Evolutionary conservation across 192 early-diverging fungal genomes (phyloP).

Genomic region (Backusella liffmaniae): DNA sequence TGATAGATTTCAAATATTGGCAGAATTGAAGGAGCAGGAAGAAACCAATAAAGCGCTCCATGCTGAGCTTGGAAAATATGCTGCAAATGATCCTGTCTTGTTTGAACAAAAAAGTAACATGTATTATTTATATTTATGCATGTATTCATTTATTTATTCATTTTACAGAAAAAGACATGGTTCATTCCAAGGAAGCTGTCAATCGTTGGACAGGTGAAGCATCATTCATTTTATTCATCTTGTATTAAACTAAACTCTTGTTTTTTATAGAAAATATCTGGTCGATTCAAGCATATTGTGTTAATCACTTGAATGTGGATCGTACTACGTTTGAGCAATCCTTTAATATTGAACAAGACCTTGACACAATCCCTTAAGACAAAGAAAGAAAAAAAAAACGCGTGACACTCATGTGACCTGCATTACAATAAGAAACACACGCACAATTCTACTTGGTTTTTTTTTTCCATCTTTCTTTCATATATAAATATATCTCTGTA

Average conservation of each 20-base stretch:
- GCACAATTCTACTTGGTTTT: too few relatives aligned
- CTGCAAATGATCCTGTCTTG: conserved; percentile 76
- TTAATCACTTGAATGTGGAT: conserved; percentile 67
- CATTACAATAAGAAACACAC: not conserved
- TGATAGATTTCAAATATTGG: not conserved
- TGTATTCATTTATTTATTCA: not conserved
- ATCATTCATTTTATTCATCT: not conserved
- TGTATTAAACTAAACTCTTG: not conserved
- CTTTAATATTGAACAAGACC: conserved; percentile 69
- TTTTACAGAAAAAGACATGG: conserved; percentile 53
- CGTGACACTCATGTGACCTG: conserved; percentile 2
- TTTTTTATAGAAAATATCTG: conserved; percentile 70
- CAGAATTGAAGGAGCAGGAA: conserved; percentile 51
- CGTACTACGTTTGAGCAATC: conserved; percentile 58
- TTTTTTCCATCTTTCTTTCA: not conserved
- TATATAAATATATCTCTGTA: not conserved
- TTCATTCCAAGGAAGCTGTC: conserved; percentile 65
- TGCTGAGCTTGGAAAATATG: conserved; percentile 62
- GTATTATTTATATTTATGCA: not conserved
- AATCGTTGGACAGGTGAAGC: conserved; percentile 82
- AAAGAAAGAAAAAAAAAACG: not conserved
- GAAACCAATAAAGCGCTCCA: conserved; percentile 37
- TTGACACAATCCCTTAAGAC: conserved; percentile 61
- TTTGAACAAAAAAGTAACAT: conserved; percentile 60
- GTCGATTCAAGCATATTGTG: conserved; percentile 74